A percentile compares a stretch with the other conserved stretches of the same genome.
Conservation (phyloP, 352 stramenopile genomes). For the Thraustochytrium sp. region DNA sequence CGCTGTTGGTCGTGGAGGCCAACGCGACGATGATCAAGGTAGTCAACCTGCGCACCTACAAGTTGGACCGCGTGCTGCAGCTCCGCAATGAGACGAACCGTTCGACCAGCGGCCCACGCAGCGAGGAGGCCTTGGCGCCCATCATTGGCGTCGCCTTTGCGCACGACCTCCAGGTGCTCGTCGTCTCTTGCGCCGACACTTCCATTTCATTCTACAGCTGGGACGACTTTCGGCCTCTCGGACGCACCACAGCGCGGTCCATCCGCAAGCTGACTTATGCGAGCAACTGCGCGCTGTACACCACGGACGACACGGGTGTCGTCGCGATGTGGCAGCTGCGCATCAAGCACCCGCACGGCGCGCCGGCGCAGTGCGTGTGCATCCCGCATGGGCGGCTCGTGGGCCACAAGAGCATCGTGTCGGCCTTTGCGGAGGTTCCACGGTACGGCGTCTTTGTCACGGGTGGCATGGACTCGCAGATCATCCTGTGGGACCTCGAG, state of each 20-base stretch:
- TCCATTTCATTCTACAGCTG: constrained; percentile 71
- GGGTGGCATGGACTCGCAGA: constrained; percentile 63
- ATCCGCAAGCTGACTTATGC: constrained; percentile 21
- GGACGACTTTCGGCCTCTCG: constrained; percentile 56
- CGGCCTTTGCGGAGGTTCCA: neutral
- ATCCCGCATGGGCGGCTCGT: neutral
- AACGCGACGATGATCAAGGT: neutral
- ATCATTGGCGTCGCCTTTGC: constrained; percentile 66
- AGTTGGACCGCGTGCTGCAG: constrained; percentile 12
- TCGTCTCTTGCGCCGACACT: constrained; percentile 67
- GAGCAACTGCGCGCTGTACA: neutral
- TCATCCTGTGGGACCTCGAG: constrained; percentile 71
- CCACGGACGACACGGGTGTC: constrained; percentile 43
- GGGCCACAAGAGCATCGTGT: constrained; percentile 17
- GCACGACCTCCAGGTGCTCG: constrained; percentile 60
- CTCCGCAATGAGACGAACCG: neutral
- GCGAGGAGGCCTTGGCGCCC: constrained; percentile 51
- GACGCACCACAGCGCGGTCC: constrained; percentile 24
- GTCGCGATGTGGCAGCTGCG: constrained; percentile 56
- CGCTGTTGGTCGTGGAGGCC: constrained; percentile 27
- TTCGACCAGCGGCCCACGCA: neutral
- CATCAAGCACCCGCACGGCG: constrained; percentile 52
- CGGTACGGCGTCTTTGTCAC: constrained; percentile 66
- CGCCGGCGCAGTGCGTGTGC: constrained; percentile 28
- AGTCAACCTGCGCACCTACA: neutral